Evolutionary conservation across 192 early-diverging fungal genomes (phyloP).

Genomic region (Podila minutissima): DNA sequence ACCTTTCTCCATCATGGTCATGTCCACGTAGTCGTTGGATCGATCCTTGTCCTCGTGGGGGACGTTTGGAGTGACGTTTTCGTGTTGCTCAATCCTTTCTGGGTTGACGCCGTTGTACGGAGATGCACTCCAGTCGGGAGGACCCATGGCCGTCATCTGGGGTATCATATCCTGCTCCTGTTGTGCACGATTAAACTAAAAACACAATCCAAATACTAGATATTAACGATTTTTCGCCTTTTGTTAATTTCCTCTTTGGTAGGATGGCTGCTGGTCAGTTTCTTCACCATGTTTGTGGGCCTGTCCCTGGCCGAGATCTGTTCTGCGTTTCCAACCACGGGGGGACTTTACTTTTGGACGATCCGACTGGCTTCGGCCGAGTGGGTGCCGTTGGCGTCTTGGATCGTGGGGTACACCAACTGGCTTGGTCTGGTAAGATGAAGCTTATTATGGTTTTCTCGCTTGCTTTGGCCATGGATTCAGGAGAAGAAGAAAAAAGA

Average conservation of each 20-base stretch:
- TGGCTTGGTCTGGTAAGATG: slow-evolving; percentile 59
- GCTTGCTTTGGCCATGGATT: background rate
- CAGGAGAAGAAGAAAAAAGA: no score
- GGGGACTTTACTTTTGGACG: slow-evolving; percentile 65
- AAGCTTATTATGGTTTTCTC: slow-evolving; percentile 1
- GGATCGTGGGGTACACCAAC: slow-evolving; percentile 64
- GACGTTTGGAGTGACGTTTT: slow-evolving; percentile 65
- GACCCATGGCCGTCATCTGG: slow-evolving; percentile 61
- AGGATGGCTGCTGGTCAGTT: slow-evolving; percentile 60
- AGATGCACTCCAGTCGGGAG: slow-evolving; percentile 57
- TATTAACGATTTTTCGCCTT: background rate
- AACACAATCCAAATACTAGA: no score
- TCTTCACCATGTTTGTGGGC: slow-evolving; percentile 56
- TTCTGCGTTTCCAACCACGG: slow-evolving; percentile 62
- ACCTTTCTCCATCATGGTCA: background rate
- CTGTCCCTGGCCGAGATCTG: slow-evolving; percentile 65
- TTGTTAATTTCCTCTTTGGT: background rate
- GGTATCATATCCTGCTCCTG: slow-evolving; percentile 8
- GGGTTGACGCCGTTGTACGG: slow-evolving; percentile 64
- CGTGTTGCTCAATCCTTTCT: slow-evolving; percentile 61
- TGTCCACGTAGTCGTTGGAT: slow-evolving; percentile 51
- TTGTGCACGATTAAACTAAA: no score
- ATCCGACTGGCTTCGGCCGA: slow-evolving; percentile 53
- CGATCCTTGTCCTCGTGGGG: slow-evolving; percentile 59
- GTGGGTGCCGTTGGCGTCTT: slow-evolving; percentile 60